Evolutionary conservation across 441 rosid species (phyloP).

Genomic region (Syzygium malaccense): DNA sequence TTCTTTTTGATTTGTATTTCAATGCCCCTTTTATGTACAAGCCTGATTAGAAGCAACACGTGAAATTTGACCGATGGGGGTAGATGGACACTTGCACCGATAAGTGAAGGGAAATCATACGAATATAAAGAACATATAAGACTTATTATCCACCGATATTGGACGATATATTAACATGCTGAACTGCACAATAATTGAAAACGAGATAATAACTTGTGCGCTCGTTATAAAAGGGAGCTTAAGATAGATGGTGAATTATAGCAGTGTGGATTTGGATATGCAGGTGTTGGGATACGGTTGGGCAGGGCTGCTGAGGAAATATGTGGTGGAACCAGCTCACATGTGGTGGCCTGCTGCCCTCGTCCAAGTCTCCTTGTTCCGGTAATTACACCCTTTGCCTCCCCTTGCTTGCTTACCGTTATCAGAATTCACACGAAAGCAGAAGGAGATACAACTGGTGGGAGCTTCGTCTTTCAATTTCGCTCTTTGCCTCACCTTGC

Average conservation of each 20-base stretch:
- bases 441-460: neutral
- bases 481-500: neutral
- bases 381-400: slow-evolving; percentile 21
- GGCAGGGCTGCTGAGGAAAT: slow-evolving; percentile 85
- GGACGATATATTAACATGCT: too few species aligned
- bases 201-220: neutral
- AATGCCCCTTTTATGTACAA: too few species aligned
- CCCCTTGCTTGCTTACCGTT: neutral
- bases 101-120: too few species aligned
- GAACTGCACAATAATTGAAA: neutral
- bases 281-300: slow-evolving; percentile 87
- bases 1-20: neutral
- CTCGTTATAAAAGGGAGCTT: neutral
- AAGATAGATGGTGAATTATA: neutral
- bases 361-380: slow-evolving; percentile 74
- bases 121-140: too few species aligned
- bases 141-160: too few species aligned
- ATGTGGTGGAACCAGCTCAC: slow-evolving; percentile 88
- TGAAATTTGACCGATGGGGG: too few species aligned
- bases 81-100: too few species aligned
- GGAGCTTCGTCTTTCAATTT: neutral
- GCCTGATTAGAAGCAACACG: too few species aligned
- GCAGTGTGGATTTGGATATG: neutral
- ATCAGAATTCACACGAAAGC: neutral
- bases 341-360: slow-evolving; percentile 95